phyloP scores from a whole-genome alignment of 2,329 filamentous ascomycete species.

The Sporothrix pseudoabietina region DNA sequence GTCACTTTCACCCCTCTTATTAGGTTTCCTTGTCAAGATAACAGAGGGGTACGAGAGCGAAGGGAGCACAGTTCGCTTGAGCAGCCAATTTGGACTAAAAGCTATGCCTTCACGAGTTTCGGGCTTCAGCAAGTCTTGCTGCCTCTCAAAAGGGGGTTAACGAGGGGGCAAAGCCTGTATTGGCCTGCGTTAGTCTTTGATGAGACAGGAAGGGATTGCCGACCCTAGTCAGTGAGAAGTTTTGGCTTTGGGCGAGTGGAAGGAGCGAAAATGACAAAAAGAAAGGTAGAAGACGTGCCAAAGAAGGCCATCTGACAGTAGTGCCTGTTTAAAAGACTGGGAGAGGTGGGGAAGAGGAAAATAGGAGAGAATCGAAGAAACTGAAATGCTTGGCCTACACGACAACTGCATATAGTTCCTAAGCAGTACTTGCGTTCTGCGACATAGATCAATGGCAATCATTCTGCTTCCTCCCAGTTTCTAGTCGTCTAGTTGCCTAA shows the following conservation, averaged over 20 bases:
- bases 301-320: slow-evolving; percentile 6
- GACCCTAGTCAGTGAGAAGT: background rate
- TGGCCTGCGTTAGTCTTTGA: background rate
- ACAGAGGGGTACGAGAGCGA: background rate
- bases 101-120: background rate
- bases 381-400: slow-evolving; percentile 8
- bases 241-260: background rate
- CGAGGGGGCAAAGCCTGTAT: background rate
- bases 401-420: background rate
- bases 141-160: background rate
- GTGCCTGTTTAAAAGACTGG: background rate
- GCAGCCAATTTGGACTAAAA: background rate
- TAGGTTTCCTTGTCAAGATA: background rate
- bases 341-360: background rate
- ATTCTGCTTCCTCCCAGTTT: background rate
- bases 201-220: background rate
- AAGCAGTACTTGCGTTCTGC: background rate
- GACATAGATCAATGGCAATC: too few relatives aligned
- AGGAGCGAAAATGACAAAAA: background rate
- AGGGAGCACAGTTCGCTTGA: background rate
- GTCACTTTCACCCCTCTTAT: slow-evolving; percentile 1
- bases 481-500: background rate
- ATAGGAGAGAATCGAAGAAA: slow-evolving; percentile 12
- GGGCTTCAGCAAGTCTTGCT: background rate
- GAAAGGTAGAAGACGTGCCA: slow-evolving; percentile 1